A percentile compares a stretch with the other conserved stretches of the same genome.
These are phyloP conservation scores for Phenoliferia sp. DNA, from an alignment of 1,284 basidiomycete species.

Conservation along the genomic window DNA sequence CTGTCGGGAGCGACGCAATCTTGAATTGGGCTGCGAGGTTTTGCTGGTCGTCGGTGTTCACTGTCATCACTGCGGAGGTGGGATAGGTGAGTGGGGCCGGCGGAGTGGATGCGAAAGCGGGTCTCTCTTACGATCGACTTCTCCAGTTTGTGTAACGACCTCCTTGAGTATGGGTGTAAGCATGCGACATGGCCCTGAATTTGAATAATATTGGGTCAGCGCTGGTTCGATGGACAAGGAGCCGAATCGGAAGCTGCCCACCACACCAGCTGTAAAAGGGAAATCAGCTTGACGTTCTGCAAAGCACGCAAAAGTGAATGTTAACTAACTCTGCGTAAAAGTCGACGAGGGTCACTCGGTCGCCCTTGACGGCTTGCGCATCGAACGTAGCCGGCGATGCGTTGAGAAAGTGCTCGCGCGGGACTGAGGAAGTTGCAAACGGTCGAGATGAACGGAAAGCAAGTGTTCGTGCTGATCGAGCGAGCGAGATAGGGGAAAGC, in stretches of 20 bases:
- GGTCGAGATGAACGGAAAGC: neutral
- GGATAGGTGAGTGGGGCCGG: neutral
- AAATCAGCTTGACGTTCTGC: neutral
- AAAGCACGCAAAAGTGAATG: neutral
- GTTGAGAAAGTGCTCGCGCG: slow-evolving; percentile 17
- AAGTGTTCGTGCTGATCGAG: neutral
- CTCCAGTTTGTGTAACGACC: slow-evolving; percentile 16
- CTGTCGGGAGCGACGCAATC: slow-evolving; percentile 25
- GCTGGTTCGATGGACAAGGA: neutral
- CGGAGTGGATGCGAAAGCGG: neutral
- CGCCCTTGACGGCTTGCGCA: slow-evolving; percentile 13
- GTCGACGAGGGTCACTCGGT: slow-evolving; percentile 19
- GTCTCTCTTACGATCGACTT: slow-evolving; percentile 12
- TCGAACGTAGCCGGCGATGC: slow-evolving; percentile 16
- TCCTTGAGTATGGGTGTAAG: slow-evolving; percentile 25
- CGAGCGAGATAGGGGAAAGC: neutral
- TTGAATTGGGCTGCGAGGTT: slow-evolving; percentile 26
- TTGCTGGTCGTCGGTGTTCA: slow-evolving; percentile 24
- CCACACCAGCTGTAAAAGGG: slow-evolving; percentile 24
- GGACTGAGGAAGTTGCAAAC: slow-evolving; percentile 6
- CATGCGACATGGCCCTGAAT: slow-evolving; percentile 16
- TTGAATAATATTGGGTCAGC: neutral
- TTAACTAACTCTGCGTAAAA: slow-evolving; percentile 28
- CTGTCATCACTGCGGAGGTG: slow-evolving; percentile 3
- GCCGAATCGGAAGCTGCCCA: neutral